Conservation (phyloP, 257 asterid genomes). For the Anisodus tanguticus region DNA sequence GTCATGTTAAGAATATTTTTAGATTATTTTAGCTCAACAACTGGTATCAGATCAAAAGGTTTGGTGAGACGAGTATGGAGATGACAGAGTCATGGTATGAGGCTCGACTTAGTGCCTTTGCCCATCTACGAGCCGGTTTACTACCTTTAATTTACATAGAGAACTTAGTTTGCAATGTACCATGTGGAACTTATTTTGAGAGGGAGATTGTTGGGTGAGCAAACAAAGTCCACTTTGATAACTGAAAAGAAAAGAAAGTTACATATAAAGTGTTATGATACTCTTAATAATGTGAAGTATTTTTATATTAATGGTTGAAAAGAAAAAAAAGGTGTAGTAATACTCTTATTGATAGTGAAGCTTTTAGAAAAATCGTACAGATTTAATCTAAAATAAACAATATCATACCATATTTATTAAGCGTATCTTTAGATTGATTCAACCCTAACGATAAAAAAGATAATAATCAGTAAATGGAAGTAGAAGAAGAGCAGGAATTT, state of each 20-base stretch:
- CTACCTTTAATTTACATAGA: not conserved
- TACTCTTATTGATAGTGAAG: not conserved
- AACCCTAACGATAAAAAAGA: not conserved
- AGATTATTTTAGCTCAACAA: not conserved
- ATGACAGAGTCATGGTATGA: not conserved
- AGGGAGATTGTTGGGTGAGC: not conserved
- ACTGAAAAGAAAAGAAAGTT: no score
- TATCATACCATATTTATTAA: no score
- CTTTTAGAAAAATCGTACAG: not conserved
- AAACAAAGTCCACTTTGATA: not conserved
- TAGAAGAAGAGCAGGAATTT: not conserved
- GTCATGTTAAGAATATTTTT: not conserved
- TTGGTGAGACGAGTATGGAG: not conserved
- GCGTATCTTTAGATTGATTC: no score
- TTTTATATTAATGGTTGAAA: no score
- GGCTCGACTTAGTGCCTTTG: no score
- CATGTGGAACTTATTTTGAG: not conserved
- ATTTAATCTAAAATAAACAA: not conserved
- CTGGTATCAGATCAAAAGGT: not conserved
- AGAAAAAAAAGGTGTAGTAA: not conserved
- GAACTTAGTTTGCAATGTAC: not conserved
- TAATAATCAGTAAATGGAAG: not conserved
- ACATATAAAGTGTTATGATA: not conserved
- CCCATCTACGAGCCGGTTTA: not conserved
- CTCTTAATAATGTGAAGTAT: not conserved